These are phyloP conservation scores for Geotrichum macrosporum DNA, from an alignment of 1,139 yeast species.

Conservation along the genomic window DNA sequence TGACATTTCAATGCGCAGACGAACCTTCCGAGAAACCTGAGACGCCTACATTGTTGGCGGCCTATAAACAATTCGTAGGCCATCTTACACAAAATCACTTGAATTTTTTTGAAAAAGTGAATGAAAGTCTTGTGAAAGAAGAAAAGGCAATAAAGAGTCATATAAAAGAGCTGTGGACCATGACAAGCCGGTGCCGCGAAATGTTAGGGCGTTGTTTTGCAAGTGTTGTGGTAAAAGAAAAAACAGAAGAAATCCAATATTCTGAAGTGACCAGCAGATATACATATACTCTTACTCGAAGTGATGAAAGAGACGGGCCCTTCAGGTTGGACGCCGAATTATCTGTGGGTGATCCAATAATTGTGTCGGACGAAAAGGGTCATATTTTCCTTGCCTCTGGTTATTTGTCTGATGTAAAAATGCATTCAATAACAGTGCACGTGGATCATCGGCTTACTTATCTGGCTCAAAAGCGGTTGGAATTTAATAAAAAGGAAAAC, in stretches of 20 bases:
- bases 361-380: conserved; percentile 76
- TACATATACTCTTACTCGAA: conserved; percentile 8
- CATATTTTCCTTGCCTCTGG: conserved; percentile 74
- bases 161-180: conserved; percentile 65
- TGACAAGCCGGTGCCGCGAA: conserved; percentile 60
- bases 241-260: conserved; percentile 4
- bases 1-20: conserved; percentile 30
- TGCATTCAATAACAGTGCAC: conserved; percentile 41
- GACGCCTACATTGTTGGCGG: conserved; percentile 3
- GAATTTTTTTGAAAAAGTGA: conserved; percentile 69
- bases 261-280: conserved; percentile 14
- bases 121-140: conserved; percentile 63
- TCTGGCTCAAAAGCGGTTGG: conserved; percentile 42
- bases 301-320: conserved; percentile 17
- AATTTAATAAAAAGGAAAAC: conserved; percentile 44
- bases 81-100: conserved; percentile 8
- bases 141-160: conserved; percentile 55
- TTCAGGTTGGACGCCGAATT: conserved; percentile 28
- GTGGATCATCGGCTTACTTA: conserved; percentile 53
- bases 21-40: conserved; percentile 40
- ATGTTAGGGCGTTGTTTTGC: conserved; percentile 55
- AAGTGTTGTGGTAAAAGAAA: conserved; percentile 43
- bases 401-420: conserved; percentile 44
- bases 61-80: conserved; percentile 10
- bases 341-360: conserved; percentile 42